Evolutionary conservation across 106 monocot species (phyloP).

Genomic region (Narthecium ossifragum): DNA sequence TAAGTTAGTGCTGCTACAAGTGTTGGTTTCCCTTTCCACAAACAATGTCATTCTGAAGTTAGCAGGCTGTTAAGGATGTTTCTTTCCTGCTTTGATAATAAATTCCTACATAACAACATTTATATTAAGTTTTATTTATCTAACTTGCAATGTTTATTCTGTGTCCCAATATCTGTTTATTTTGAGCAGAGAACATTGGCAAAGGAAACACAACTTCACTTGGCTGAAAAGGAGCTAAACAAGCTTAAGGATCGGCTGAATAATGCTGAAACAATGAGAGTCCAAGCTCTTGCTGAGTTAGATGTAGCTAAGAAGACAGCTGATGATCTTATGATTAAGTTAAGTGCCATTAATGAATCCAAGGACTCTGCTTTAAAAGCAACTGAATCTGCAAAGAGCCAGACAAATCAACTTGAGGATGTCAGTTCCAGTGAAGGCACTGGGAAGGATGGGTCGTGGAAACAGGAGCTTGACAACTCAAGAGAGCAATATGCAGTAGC

Average conservation of each 20-base stretch:
- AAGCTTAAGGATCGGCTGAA: constrained; percentile 8
- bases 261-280: constrained; percentile 13
- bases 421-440: background rate
- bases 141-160: background rate
- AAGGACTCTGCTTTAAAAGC: constrained; percentile 9
- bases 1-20: too few relatives aligned
- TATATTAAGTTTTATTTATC: too few relatives aligned
- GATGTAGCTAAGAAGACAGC: constrained; percentile 9
- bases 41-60: too few relatives aligned
- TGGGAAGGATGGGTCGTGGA: constrained; percentile 5
- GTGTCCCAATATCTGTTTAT: background rate
- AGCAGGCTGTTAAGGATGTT: too few relatives aligned
- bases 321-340: constrained; percentile 4
- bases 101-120: too few relatives aligned
- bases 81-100: too few relatives aligned
- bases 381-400: constrained; percentile 9
- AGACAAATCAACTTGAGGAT: constrained; percentile 13
- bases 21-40: too few relatives aligned
- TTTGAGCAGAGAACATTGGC: constrained; percentile 10
- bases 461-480: constrained; percentile 16
- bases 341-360: constrained; percentile 9
- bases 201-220: constrained; percentile 14
- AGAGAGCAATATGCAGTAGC: constrained; percentile 10
- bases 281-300: constrained; percentile 13
- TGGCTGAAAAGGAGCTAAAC: constrained; percentile 8